phyloP scores from a whole-genome alignment of 2,329 filamentous ascomycete genomes.

The Diplodia intermedia region DNA sequence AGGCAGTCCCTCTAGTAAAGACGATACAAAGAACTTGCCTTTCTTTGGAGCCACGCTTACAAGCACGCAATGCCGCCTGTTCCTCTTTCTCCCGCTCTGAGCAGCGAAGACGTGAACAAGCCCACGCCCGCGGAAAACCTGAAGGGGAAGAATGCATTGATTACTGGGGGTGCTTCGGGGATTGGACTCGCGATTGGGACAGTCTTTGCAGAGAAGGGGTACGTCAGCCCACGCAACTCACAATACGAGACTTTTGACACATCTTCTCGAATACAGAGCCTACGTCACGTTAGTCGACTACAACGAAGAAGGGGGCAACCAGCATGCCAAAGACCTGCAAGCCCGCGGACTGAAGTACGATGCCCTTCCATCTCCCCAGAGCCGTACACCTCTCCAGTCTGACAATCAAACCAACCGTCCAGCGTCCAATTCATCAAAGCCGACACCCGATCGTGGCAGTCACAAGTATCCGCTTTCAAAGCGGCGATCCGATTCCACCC shows the following conservation, averaged over 20 bases:
- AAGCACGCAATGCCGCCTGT: too few relatives aligned
- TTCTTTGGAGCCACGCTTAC: too few relatives aligned
- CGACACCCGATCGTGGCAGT: slow-evolving; percentile 42
- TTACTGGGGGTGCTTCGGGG: slow-evolving; percentile 1
- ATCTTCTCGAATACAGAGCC: slow-evolving; percentile 30
- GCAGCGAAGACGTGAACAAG: not conserved
- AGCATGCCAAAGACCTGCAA: slow-evolving; percentile 34
- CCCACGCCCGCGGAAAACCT: not conserved
- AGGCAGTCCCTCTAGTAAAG: too few relatives aligned
- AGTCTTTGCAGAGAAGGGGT: slow-evolving; percentile 1
- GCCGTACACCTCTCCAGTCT: not conserved
- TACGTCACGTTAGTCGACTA: slow-evolving; percentile 41
- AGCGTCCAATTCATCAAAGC: slow-evolving; percentile 42
- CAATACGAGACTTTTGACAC: not conserved
- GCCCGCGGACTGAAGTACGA: slow-evolving; percentile 26
- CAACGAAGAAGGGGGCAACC: slow-evolving; percentile 35
- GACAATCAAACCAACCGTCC: not conserved
- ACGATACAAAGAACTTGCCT: too few relatives aligned
- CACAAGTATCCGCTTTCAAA: slow-evolving; percentile 43
- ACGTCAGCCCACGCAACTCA: too few relatives aligned
- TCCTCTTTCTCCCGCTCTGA: not conserved
- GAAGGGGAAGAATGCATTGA: not conserved
- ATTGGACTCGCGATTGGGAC: not conserved
- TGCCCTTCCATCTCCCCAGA: too few relatives aligned
- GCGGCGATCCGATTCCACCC: slow-evolving; percentile 40